Base-by-base conservation (phyloP, 768 basidiomycete species). In the Pholiota microspora region DNA sequence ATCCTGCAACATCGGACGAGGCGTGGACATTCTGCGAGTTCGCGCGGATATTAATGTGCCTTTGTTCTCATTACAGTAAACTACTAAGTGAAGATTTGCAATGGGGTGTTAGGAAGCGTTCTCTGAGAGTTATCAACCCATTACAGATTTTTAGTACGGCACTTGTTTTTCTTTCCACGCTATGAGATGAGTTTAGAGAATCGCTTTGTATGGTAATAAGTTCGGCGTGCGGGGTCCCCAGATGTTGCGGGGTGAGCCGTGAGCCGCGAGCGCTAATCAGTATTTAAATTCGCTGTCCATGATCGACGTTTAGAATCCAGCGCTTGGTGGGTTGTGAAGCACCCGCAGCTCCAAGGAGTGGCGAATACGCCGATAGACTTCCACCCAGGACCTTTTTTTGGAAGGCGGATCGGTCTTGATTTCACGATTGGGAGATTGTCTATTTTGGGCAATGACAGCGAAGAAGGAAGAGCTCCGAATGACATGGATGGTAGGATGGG, bases 291-390 rank as follows among this genome's bases (percentile, higher is more conserved):
- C 21, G 7, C 16, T 7, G 40, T 1, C 40, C 29, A 48, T 48
- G 38, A 32, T 25, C 40, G 32, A 42, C 44, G 28, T 44, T 31
- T 35, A 18, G 4, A n/a, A n/a, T n/a, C n/a, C n/a, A n/a, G n/a
- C n/a, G n/a, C n/a, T n/a, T n/a, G n/a, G 8, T 15, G 27, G 16
- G 40, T 27, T 42, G 23, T 16, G 34, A 35, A 23, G 9, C 31
- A 16, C 34, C 52, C 32, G 44, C 52, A 28, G 13, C 52, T 24
- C 45, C 45, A 53, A 53, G 52, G 52, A 47, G 45, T 31, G 16
- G 29, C 29, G 18, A 53, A 53, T 25, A 18, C 21, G 32, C 52
- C 52, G 52, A 53, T 53, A 53, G 45, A 36, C 29, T 47, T 53
- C 31, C 27, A 28, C 16, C n/a, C 31, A 28, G 25, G 18, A 21